These are phyloP conservation scores for Macrolepiota fuliginosa DNA, from an alignment of 768 basidiomycete genomes.

Conservation along the genomic window DNA sequence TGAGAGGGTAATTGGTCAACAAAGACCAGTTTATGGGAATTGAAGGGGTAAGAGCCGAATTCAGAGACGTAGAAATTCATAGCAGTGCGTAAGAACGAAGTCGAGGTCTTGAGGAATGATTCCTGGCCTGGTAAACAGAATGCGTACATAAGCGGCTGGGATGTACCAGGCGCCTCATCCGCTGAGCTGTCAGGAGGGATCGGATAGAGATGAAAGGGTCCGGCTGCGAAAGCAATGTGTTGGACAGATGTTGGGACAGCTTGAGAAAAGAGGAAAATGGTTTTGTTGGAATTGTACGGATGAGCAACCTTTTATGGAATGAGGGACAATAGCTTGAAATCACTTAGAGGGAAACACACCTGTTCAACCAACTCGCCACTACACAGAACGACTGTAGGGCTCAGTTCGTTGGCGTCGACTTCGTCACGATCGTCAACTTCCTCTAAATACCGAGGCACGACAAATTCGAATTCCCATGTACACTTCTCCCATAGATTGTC, in stretches of 20 bases:
- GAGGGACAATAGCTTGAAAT: slow-evolving; percentile 5
- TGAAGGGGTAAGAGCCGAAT: slow-evolving; percentile 94
- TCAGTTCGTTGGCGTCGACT: slow-evolving; percentile 44
- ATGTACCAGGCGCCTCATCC: slow-evolving; percentile 61
- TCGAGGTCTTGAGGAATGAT: slow-evolving; percentile 62
- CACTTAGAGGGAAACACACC: slow-evolving; percentile 40
- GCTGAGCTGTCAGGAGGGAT: slow-evolving; percentile 60
- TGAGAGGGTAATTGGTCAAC: slow-evolving; percentile 84
- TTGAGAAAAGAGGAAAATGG: slow-evolving; percentile 91
- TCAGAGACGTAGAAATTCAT: slow-evolving; percentile 93
- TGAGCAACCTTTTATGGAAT: slow-evolving; percentile 69
- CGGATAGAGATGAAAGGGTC: slow-evolving; percentile 82
- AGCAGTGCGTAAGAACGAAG: slow-evolving; percentile 76
- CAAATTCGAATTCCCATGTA: slow-evolving; percentile 98
- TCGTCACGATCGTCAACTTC: slow-evolving; percentile 54
- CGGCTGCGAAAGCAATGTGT: slow-evolving; percentile 94
- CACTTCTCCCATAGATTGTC: slow-evolving; percentile 95
- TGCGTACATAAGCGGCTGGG: slow-evolving; percentile 79
- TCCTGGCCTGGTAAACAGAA: slow-evolving; percentile 94
- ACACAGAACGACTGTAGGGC: slow-evolving; percentile 85
- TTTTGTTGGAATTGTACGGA: slow-evolving; percentile 90
- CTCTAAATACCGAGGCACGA: slow-evolving; percentile 83
- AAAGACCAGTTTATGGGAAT: slow-evolving; percentile 91
- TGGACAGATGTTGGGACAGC: slow-evolving; percentile 88
- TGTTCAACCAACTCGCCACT: slow-evolving; percentile 96